phyloP scores from a whole-genome alignment of 2,329 filamentous ascomycete species.

The Curvularia hawaiiensis region DNA sequence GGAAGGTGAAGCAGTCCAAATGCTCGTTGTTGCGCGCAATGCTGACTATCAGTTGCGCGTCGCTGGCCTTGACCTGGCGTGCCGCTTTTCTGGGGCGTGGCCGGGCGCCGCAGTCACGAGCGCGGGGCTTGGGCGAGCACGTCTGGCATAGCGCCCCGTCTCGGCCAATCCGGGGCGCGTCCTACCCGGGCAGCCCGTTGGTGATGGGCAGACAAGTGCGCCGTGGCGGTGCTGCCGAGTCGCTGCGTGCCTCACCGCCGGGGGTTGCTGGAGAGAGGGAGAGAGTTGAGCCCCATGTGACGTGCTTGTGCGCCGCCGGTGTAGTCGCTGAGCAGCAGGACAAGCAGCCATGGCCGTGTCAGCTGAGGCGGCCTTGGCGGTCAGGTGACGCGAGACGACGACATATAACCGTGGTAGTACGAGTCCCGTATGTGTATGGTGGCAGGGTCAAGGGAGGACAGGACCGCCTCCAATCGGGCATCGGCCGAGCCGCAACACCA shows the following conservation, averaged over 20 bases:
- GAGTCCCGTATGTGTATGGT: background rate
- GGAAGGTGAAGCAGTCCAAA: slow-evolving; percentile 16
- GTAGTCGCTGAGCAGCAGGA: background rate
- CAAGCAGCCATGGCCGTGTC: background rate
- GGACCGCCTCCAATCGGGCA: background rate
- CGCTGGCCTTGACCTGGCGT: slow-evolving; percentile 2
- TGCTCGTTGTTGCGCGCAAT: background rate
- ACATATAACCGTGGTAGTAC: background rate
- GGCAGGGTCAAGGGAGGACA: background rate
- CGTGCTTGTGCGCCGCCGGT: background rate
- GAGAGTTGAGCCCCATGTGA: background rate
- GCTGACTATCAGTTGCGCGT: slow-evolving; percentile 3
- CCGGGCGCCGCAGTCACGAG: slow-evolving; percentile 14
- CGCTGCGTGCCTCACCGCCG: background rate
- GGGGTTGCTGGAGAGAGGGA: background rate
- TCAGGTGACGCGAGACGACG: background rate
- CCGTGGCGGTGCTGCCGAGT: background rate
- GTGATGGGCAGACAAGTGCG: background rate
- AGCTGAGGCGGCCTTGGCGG: background rate
- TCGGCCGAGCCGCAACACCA: background rate
- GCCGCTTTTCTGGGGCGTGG: background rate
- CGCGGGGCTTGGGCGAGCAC: slow-evolving; percentile 9
- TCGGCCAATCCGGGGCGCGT: slow-evolving; percentile 1
- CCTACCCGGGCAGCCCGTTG: background rate
- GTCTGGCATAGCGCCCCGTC: slow-evolving; percentile 5